phyloP scores from a whole-genome alignment of 108 stramenopile genomes.

The Discostella pseudostelligera region DNA sequence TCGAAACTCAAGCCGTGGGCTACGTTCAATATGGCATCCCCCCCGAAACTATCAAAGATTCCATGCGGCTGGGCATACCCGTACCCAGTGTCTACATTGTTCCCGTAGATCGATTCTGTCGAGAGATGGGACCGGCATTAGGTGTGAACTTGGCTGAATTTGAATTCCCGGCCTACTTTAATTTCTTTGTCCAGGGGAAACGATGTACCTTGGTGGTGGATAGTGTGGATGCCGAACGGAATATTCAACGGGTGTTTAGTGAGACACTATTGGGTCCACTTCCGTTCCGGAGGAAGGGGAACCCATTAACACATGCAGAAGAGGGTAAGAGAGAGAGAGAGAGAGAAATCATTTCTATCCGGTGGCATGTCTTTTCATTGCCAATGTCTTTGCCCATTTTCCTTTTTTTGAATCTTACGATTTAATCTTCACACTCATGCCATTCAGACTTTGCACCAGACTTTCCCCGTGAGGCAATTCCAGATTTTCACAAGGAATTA shows the following conservation, averaged over 20 bases:
- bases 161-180: conserved; percentile 96
- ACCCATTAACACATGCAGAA: conserved; percentile 55
- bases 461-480: conserved; percentile 78
- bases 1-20: conserved; percentile 79
- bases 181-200: conserved; percentile 87
- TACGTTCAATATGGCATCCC: conserved; percentile 91
- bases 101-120: conserved; percentile 88
- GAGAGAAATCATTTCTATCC: too few species aligned
- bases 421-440: too few species aligned
- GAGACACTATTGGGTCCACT: conserved; percentile 86
- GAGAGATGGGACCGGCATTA: conserved; percentile 87
- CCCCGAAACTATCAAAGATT: conserved; percentile 96
- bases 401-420: too few species aligned
- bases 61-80: conserved; percentile 79
- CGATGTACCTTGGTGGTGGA: conserved; percentile 88
- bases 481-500: conserved; percentile 88
- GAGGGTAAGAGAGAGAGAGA: too few species aligned
- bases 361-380: too few species aligned
- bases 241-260: conserved; percentile 78
- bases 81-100: conserved; percentile 90
- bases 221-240: conserved; percentile 73
- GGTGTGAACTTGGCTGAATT: conserved; percentile 95
- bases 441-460: conserved; percentile 84
- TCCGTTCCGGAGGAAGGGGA: conserved; percentile 59
- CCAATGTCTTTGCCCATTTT: too few species aligned